These are phyloP conservation scores for Graphiopsis chlorocephala DNA, from an alignment of 2,329 filamentous ascomycete species.

Conservation along the genomic window DNA sequence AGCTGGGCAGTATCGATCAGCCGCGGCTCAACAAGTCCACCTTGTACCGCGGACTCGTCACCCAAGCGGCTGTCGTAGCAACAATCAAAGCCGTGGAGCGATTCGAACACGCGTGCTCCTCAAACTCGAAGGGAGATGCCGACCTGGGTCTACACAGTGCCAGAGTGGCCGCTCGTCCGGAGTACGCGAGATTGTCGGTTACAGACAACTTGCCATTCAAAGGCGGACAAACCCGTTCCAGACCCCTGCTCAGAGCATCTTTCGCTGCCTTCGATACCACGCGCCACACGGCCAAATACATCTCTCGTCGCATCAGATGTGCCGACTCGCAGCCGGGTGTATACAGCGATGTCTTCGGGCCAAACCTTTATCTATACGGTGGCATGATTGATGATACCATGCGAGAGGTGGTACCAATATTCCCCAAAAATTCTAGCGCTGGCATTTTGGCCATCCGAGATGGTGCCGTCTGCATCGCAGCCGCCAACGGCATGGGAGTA, in stretches of 20 bases:
- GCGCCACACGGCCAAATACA: slow-evolving; percentile 36
- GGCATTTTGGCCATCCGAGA: slow-evolving; percentile 37
- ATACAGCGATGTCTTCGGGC: slow-evolving; percentile 38
- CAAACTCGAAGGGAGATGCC: neutral
- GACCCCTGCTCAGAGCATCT: slow-evolving; percentile 41
- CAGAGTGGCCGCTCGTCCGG: slow-evolving; percentile 26
- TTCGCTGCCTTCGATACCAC: slow-evolving; percentile 39
- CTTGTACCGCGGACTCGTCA: slow-evolving; percentile 41
- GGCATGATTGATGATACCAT: slow-evolving; percentile 38
- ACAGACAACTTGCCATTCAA: slow-evolving; percentile 36
- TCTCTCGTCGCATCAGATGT: slow-evolving; percentile 43
- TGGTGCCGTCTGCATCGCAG: slow-evolving; percentile 37
- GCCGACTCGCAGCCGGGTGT: slow-evolving; percentile 44
- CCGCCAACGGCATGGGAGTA: slow-evolving; percentile 40
- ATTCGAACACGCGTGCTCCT: slow-evolving; percentile 27
- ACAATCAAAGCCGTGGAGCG: slow-evolving; percentile 39
- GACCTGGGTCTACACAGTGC: slow-evolving; percentile 20
- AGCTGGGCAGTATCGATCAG: slow-evolving; percentile 42
- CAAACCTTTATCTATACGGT: slow-evolving; percentile 41
- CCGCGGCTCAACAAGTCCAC: slow-evolving; percentile 41
- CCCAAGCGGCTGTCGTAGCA: slow-evolving; percentile 39
- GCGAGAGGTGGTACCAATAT: slow-evolving; percentile 15
- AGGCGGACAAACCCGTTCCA: slow-evolving; percentile 37
- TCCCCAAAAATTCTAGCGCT: slow-evolving; percentile 23
- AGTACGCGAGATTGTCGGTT: slow-evolving; percentile 34